Evolutionary conservation across 768 basidiomycete species (phyloP).

Genomic region (Leccinum rimulosum): DNA sequence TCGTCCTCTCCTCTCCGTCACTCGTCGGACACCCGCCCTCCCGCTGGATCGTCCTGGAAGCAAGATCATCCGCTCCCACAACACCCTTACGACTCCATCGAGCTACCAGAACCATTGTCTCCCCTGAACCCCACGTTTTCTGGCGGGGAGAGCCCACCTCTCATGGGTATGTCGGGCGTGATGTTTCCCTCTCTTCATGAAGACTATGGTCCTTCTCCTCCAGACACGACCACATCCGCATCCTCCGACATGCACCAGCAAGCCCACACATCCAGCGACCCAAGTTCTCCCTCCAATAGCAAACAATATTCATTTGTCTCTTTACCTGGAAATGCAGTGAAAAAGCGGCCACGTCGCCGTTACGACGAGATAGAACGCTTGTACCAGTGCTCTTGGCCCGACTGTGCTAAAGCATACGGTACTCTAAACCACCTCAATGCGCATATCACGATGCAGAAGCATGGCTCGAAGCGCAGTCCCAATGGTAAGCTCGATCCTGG

Average conservation of each 20-base stretch:
- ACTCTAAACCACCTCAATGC: conserved; percentile 97
- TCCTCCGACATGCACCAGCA: conserved; percentile 38
- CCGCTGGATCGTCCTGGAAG: conserved; percentile 36
- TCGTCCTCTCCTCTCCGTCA: conserved; percentile 46
- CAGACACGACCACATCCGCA: conserved; percentile 59
- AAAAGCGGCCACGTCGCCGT: conserved; percentile 79
- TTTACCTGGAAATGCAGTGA: conserved; percentile 75
- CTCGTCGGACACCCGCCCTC: conserved; percentile 42
- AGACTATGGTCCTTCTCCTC: conserved; percentile 59
- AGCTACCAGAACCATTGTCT: conserved; percentile 49
- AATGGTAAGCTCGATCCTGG: conserved; percentile 56
- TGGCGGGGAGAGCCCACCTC: conserved; percentile 36
- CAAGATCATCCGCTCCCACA: conserved; percentile 30
- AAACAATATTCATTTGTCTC: conserved; percentile 85
- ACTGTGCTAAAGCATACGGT: conserved; percentile 83
- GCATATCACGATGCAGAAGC: conserved; percentile 98
- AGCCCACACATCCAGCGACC: conserved; percentile 12
- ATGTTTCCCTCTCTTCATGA: conserved; percentile 48
- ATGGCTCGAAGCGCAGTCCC: conserved; percentile 87
- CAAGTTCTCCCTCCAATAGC: conserved; percentile 41
- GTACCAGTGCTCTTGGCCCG: conserved; percentile 82
- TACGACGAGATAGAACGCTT: conserved; percentile 96
- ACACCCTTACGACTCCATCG: conserved; percentile 34
- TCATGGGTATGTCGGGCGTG: conserved; percentile 29
- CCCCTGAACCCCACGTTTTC: conserved; percentile 55